These are phyloP conservation scores for Mallotus repandus DNA, from an alignment of 441 rosid genomes.

Conservation along the genomic window DNA sequence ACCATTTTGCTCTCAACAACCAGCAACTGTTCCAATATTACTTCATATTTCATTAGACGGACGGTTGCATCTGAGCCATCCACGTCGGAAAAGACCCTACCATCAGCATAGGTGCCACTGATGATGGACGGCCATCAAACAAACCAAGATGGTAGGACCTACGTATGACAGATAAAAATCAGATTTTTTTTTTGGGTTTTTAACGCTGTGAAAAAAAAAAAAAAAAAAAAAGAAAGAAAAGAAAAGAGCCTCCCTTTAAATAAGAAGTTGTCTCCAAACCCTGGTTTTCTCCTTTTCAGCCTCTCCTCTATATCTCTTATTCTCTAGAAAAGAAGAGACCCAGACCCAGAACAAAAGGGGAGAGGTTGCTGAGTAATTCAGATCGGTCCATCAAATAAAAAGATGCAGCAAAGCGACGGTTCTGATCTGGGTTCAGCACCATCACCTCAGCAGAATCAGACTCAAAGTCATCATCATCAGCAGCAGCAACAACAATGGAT, in stretches of 20 bases:
- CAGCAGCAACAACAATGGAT: slow-evolving; percentile 41
- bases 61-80: slow-evolving; percentile 5
- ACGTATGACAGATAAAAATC: too few species aligned
- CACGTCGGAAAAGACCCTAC: slow-evolving; percentile 9
- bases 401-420: slow-evolving; percentile 66
- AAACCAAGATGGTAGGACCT: too few species aligned
- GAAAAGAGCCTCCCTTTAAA: slow-evolving; percentile 31
- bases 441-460: slow-evolving; percentile 34
- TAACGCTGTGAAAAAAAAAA: too few species aligned
- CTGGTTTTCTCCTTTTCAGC: slow-evolving; percentile 20
- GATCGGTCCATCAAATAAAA: slow-evolving; percentile 23
- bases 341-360: slow-evolving; percentile 9
- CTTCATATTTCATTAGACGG: not conserved
- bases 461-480: slow-evolving; percentile 26
- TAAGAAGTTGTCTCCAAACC: not conserved
- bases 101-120: not conserved
- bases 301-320: slow-evolving; percentile 1
- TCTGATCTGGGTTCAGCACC: slow-evolving; percentile 44
- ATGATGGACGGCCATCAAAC: slow-evolving; percentile 11
- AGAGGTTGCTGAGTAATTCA: slow-evolving; percentile 1
- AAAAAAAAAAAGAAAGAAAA: not conserved
- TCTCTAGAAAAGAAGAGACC: not conserved
- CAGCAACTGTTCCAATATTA: too few species aligned
- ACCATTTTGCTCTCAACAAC: not conserved
- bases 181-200: too few species aligned